These are phyloP conservation scores for Ustilago cynodontis DNA, from an alignment of 1,284 basidiomycete genomes.

Conservation along the genomic window DNA sequence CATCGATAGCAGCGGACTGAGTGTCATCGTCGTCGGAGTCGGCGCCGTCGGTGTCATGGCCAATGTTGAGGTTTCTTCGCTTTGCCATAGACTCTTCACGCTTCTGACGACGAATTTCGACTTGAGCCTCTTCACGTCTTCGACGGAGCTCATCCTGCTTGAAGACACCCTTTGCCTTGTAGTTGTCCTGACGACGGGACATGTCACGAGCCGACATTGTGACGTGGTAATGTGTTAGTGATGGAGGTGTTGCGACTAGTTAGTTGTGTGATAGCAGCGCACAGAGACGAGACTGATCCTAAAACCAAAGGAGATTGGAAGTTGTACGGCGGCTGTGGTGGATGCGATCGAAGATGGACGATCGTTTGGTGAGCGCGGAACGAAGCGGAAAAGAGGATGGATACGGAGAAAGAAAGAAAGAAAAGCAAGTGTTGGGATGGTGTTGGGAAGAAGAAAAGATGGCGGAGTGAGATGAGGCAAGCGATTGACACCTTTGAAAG, in stretches of 20 bases:
- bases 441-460: background rate
- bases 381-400: background rate
- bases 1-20: constrained; percentile 53
- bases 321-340: too few relatives aligned
- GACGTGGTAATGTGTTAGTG: background rate
- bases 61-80: constrained; percentile 66
- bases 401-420: background rate
- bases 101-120: constrained; percentile 70
- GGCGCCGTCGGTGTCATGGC: constrained; percentile 58
- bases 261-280: background rate
- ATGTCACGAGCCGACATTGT: constrained; percentile 63
- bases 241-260: background rate
- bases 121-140: constrained; percentile 69
- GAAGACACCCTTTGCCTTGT: constrained; percentile 68
- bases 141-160: constrained; percentile 69
- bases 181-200: constrained; percentile 67
- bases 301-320: background rate
- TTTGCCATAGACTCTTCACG: constrained; percentile 69
- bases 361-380: too few relatives aligned
- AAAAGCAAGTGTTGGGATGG: background rate
- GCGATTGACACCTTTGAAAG: background rate
- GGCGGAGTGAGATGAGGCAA: constrained; percentile 15
- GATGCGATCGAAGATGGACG: too few relatives aligned
- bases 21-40: constrained; percentile 68
- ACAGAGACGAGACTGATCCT: background rate